A percentile compares a stretch with the other conserved stretches of the same genome.
Conservation (phyloP, 2,329 filamentous ascomycete species). For the Alternaria arbusti region DNA sequence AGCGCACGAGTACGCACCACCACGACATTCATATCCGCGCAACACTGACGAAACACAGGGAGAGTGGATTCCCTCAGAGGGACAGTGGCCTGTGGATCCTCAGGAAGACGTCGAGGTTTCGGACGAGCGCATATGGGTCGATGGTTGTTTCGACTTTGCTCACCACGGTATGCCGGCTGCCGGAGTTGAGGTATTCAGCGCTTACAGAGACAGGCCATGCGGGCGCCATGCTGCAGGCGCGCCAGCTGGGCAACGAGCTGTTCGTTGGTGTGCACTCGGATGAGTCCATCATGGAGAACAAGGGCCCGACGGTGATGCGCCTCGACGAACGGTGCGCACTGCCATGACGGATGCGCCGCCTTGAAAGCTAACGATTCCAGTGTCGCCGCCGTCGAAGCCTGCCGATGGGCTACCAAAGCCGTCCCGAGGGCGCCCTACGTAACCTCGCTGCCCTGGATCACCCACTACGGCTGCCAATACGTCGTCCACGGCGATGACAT, state of each 20-base stretch:
- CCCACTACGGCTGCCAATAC: constrained; percentile 92
- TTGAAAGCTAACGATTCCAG: constrained; percentile 52
- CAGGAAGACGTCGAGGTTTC: constrained; percentile 64
- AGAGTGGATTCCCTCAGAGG: constrained; percentile 57
- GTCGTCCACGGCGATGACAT: constrained; percentile 98
- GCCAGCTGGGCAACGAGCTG: constrained; percentile 86
- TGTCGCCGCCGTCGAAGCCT: constrained; percentile 88
- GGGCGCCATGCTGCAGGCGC: constrained; percentile 94
- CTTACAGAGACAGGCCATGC: constrained; percentile 73
- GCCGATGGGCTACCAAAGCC: constrained; percentile 88
- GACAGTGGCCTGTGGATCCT: constrained; percentile 69
- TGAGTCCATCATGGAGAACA: constrained; percentile 93
- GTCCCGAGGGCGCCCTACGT: constrained; percentile 91
- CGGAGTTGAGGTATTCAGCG: not conserved
- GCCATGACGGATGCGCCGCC: not conserved
- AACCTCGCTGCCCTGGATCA: constrained; percentile 90
- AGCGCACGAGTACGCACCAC: constrained; percentile 41
- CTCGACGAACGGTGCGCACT: constrained; percentile 75
- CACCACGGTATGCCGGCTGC: constrained; percentile 73
- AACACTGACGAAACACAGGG: constrained; percentile 25
- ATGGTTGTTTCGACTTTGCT: constrained; percentile 99
- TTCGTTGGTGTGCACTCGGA: constrained; percentile 95
- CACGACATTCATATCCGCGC: too few species aligned
- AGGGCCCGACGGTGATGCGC: constrained; percentile 97
- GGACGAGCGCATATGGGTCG: constrained; percentile 89